Evolutionary conservation across 352 stramenopile genomes (phyloP).

Genomic region (Phytophthora pistaciae): DNA sequence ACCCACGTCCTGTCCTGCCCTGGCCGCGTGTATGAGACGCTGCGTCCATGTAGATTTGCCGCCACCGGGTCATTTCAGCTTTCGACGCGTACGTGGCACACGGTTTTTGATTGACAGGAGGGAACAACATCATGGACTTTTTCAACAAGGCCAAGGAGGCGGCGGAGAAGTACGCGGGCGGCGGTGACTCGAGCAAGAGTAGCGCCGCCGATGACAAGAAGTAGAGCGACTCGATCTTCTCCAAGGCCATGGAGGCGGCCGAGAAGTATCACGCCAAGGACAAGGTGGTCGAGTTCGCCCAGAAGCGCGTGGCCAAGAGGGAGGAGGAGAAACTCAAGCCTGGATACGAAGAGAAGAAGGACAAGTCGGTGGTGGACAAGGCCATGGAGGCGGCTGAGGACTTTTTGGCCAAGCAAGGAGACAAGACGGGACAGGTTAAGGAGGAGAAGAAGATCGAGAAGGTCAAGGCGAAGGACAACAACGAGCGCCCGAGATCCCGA

Average conservation of each 20-base stretch:
- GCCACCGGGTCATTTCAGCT: slow-evolving; percentile 9
- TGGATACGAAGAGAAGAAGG: slow-evolving; percentile 30
- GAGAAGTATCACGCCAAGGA: slow-evolving; percentile 43
- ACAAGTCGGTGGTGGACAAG: slow-evolving; percentile 35
- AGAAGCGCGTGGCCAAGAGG: slow-evolving; percentile 32
- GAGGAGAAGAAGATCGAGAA: neutral
- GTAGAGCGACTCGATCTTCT: slow-evolving; percentile 28
- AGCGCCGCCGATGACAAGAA: slow-evolving; percentile 14
- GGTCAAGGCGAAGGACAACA: slow-evolving; percentile 1
- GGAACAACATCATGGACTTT: slow-evolving; percentile 23
- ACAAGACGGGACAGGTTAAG: neutral
- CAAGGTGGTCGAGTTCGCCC: slow-evolving; percentile 30
- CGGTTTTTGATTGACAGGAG: neutral
- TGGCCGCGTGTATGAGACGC: slow-evolving; percentile 22
- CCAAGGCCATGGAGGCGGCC: slow-evolving; percentile 24
- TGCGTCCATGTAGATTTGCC: slow-evolving; percentile 13
- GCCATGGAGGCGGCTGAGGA: slow-evolving; percentile 29
- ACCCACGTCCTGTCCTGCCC: slow-evolving; percentile 20
- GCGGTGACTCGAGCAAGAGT: slow-evolving; percentile 21
- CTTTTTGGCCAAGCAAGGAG: slow-evolving; percentile 34
- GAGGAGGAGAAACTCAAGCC: slow-evolving; percentile 30
- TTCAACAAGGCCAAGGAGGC: slow-evolving; percentile 40
- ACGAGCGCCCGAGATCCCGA: neutral
- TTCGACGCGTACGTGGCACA: slow-evolving; percentile 15
- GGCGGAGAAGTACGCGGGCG: slow-evolving; percentile 20